Percentiles rank a stretch among this genome's conserved stretches.
These are phyloP conservation scores for Saccharomyces hybrid DNA, from an alignment of 1,139 yeast species.

Conservation along the genomic window DNA sequence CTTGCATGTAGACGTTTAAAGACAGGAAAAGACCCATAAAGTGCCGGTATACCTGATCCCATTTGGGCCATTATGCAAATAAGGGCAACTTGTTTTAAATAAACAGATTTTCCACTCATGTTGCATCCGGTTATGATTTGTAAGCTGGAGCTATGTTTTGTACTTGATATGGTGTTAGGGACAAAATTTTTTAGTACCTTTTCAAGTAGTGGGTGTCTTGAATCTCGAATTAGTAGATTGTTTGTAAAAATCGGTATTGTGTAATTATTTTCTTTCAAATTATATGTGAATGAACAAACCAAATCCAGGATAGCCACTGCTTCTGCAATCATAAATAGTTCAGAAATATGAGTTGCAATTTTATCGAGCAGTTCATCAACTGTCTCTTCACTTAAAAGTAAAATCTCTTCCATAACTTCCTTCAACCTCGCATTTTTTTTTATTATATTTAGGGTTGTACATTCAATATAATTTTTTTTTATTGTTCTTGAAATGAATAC, in stretches of 20 bases:
- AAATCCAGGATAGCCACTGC: constrained; percentile 40
- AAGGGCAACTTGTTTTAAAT: constrained; percentile 37
- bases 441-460: constrained; percentile 38
- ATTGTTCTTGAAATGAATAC: constrained; percentile 33
- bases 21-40: constrained; percentile 35
- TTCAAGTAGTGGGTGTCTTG: constrained; percentile 40
- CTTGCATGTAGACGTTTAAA: constrained; percentile 36
- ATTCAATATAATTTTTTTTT: constrained; percentile 35
- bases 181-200: constrained; percentile 27
- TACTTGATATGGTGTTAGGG: constrained; percentile 36
- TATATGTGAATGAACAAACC: constrained; percentile 35
- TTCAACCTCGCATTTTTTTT: constrained; percentile 38
- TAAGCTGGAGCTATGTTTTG: constrained; percentile 34
- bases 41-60: constrained; percentile 41
- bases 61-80: constrained; percentile 40
- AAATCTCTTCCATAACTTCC: constrained; percentile 37
- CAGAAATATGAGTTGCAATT: constrained; percentile 30
- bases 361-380: constrained; percentile 32
- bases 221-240: constrained; percentile 29
- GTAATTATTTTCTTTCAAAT: constrained; percentile 28
- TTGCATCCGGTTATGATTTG: constrained; percentile 43
- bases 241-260: constrained; percentile 34
- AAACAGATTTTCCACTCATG: constrained; percentile 45
- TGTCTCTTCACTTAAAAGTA: constrained; percentile 36
- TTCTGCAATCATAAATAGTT: constrained; percentile 40